Percentiles rank a stretch among this genome's conserved stretches.
phyloP scores from a whole-genome alignment of 257 asterid species.

The Nemophila menziesii region DNA sequence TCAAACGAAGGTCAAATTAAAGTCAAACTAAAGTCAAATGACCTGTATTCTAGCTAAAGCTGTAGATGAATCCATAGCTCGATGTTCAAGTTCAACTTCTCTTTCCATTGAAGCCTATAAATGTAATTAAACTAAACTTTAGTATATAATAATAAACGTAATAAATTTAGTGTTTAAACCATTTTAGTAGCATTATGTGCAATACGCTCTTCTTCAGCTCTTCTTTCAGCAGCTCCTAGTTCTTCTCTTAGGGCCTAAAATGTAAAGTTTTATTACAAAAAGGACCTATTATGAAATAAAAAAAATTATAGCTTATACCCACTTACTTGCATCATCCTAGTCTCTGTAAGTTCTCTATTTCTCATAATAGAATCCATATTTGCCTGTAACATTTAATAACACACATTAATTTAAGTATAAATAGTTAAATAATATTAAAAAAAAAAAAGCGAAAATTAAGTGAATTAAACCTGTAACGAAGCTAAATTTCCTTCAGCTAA shows the following conservation, averaged over 20 bases:
- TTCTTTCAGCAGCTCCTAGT: conserved; percentile 78
- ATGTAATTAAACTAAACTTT: not conserved
- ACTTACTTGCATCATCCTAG: conserved; percentile 99
- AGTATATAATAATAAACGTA: not conserved
- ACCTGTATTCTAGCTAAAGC: conserved; percentile 96
- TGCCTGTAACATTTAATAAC: conserved; percentile 37
- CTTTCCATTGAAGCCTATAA: conserved; percentile 90
- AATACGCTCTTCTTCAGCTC: conserved; percentile 97
- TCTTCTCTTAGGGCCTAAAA: conserved; percentile 90
- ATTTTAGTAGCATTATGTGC: conserved; percentile 78
- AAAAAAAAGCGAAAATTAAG: not conserved
- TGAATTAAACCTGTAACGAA: conserved; percentile 61
- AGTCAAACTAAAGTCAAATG: not conserved
- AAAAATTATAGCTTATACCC: conserved; percentile 3
- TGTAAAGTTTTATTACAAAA: not conserved
- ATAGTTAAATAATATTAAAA: not conserved
- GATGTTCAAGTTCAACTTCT: conserved; percentile 94
- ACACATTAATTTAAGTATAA: conserved; percentile 7
- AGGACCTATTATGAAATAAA: not conserved
- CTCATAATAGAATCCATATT: conserved; percentile 85
- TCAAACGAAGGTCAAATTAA: not conserved
- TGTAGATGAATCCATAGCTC: conserved; percentile 86
- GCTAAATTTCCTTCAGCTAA: conserved; percentile 83
- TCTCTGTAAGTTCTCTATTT: conserved; percentile 93
- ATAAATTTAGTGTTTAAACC: conserved; percentile 28